Percentiles rank a stretch among this genome's conserved stretches.
phyloP scores from a whole-genome alignment of 768 basidiomycete genomes.

The Podaxis sp. region DNA sequence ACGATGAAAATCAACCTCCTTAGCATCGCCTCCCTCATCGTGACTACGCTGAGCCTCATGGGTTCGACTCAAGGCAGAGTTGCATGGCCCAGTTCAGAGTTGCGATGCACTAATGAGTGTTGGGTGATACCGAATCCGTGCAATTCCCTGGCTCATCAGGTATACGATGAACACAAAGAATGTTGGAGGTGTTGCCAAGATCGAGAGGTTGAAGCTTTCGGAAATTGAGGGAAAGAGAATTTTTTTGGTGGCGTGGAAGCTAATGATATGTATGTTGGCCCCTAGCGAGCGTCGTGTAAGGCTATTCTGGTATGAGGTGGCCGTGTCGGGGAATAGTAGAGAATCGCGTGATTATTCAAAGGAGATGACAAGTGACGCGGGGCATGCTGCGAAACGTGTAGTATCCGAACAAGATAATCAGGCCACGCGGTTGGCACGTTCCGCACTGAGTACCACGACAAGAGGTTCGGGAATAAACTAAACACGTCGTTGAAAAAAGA shows the following conservation, averaged over 20 bases:
- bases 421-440: slow-evolving; percentile 1
- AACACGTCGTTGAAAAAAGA: neutral
- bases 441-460: neutral
- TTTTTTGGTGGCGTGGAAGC: neutral
- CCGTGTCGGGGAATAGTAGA: too few species aligned
- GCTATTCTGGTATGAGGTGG: too few species aligned
- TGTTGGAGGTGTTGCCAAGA: slow-evolving; percentile 8
- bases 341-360: too few species aligned
- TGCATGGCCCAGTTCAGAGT: neutral
- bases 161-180: slow-evolving; percentile 2
- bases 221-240: neutral
- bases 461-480: neutral
- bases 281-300: too few species aligned
- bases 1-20: neutral
- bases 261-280: too few species aligned
- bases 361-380: neutral
- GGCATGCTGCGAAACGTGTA: neutral
- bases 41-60: neutral
- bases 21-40: neutral
- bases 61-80: neutral
- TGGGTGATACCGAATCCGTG: neutral
- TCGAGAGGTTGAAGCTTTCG: neutral
- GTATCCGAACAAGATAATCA: neutral
- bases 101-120: neutral
- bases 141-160: slow-evolving; percentile 2